These are phyloP conservation scores for Aethionema arabicum DNA, from an alignment of 345 rosid genomes.

Conservation along the genomic window DNA sequence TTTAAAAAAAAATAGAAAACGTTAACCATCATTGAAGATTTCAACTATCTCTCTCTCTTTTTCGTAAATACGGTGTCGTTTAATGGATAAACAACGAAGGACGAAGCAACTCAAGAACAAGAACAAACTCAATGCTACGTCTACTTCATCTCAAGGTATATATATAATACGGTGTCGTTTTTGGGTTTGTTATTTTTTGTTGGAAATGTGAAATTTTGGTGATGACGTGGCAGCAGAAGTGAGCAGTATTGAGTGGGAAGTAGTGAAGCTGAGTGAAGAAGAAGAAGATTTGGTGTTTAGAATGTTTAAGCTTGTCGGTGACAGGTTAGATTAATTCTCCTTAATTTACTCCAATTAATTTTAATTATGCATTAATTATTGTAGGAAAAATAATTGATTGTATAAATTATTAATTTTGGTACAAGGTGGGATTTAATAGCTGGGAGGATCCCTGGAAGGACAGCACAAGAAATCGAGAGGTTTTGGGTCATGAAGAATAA, in stretches of 20 bases:
- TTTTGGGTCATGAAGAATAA: conserved; percentile 56
- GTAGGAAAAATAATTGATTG: neutral
- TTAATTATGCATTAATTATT: neutral
- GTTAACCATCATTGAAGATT: neutral
- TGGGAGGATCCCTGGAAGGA: conserved; percentile 63
- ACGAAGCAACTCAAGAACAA: conserved; percentile 31
- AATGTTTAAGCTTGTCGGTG: conserved; percentile 65
- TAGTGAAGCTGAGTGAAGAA: conserved; percentile 49
- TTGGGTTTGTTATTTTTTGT: neutral
- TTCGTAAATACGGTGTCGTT: neutral
- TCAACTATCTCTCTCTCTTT: neutral
- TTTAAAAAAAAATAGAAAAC: neutral
- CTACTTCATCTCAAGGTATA: conserved; percentile 30
- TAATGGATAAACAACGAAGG: conserved; percentile 30
- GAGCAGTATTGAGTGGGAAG: conserved; percentile 55
- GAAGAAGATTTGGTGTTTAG: conserved; percentile 65
- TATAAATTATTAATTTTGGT: neutral
- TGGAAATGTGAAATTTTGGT: neutral
- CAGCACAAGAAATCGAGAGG: conserved; percentile 65
- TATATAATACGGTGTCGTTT: neutral
- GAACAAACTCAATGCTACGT: conserved; percentile 14
- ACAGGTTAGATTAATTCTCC: conserved; percentile 41
- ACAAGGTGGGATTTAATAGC: conserved; percentile 71
- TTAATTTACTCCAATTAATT: too few species aligned
- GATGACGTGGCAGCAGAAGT: conserved; percentile 43